Base-by-base conservation (phyloP, 169 alveolate genomes). In the Cystoisospora suis region DNA sequence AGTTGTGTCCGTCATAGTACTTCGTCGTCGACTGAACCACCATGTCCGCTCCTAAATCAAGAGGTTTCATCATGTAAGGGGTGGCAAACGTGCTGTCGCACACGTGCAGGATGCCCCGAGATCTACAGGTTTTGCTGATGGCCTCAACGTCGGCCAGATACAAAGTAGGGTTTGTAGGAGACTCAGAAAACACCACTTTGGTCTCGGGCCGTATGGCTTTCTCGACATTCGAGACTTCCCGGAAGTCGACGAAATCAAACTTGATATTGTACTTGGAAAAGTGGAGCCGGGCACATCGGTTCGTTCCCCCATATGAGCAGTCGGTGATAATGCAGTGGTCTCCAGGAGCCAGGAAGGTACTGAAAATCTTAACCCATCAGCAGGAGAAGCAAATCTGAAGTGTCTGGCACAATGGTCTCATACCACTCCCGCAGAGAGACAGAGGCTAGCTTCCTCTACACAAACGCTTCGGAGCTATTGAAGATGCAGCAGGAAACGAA, bases 31-130 rank as follows among this genome's bases (percentile, higher is more conserved):
- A 90, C 80, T 92, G 95, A 49, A 95, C 70, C 56, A 87, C 81
- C 34, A 87, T 47, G 32, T 89, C 93, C n/a, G 90, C 94, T 0
- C 96, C 96, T 65, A 88, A 70, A 81, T 92, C 95, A 56, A 95
- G 87, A 17, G 95, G 95, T 27, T 88, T 90, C 86, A 91, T 65
- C 46, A 93, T 79, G 47, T 72, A 87, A 27, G 97, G 97, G 9
- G 96, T 92, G 34, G 97, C 97, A 86, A 95, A 95, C 32, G 97
- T 95, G 75, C 93, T 90, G 75, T 95, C 97, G 56, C 91, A 91
- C 17, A 92, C 94, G 56, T 40, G 53, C 56, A 58, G 23, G 77
- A 36, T 17, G 23, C 53, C 2, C 38, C 79, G 49, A 20, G 40
- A 56, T 23, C 44, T 45, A 27, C 75, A 44, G 29, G 75, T 32